phyloP scores from a whole-genome alignment of 2,329 filamentous ascomycete genomes.

The Periconia macrospinosa region DNA sequence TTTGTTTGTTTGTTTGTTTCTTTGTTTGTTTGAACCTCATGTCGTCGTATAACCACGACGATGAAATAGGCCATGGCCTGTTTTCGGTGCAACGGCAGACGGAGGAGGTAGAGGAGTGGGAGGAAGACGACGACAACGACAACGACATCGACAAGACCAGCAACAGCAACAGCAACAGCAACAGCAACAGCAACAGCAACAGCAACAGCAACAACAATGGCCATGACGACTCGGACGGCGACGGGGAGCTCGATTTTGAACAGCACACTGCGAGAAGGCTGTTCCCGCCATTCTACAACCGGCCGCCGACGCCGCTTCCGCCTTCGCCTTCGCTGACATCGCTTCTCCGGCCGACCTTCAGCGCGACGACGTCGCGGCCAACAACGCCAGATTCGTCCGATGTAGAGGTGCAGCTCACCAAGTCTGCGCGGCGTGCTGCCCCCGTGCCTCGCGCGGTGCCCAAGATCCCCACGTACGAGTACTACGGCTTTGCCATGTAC shows the following conservation, averaged over 20 bases:
- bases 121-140: constrained; percentile 14
- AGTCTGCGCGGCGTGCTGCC: constrained; percentile 60
- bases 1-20: too few species aligned
- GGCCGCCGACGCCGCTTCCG: constrained; percentile 91
- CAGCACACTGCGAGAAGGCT: constrained; percentile 37
- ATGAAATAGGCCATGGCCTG: constrained; percentile 20
- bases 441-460: constrained; percentile 82
- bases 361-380: constrained; percentile 66
- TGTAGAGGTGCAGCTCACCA: constrained; percentile 63
- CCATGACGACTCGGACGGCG: constrained; percentile 13
- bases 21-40: constrained; percentile 30
- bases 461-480: constrained; percentile 98
- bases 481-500: constrained; percentile 98
- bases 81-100: constrained; percentile 40
- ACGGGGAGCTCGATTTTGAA: constrained; percentile 35
- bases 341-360: constrained; percentile 73
- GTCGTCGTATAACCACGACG: constrained; percentile 50
- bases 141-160: too few species aligned
- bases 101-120: constrained; percentile 23
- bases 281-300: constrained; percentile 93
- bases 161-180: too few species aligned
- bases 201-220: constrained; percentile 5
- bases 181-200: too few species aligned
- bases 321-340: constrained; percentile 92
- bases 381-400: constrained; percentile 92